Evolutionary conservation across 768 basidiomycete genomes (phyloP).

Genomic region (Serendipita sp.): DNA sequence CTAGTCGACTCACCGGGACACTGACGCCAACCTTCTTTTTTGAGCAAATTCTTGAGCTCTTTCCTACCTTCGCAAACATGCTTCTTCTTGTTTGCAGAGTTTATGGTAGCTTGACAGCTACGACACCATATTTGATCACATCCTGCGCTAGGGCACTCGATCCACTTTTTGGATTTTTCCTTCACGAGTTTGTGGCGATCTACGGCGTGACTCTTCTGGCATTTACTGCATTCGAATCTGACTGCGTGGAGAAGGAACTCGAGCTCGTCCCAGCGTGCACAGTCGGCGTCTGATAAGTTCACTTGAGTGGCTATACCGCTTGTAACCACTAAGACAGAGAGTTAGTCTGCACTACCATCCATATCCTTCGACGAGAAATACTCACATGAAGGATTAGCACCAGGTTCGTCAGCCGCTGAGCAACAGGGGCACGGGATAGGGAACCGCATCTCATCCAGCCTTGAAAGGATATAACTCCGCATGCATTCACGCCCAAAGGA

Average conservation of each 20-base stretch:
- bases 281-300: not conserved
- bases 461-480: constrained; percentile 25
- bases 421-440: constrained; percentile 52
- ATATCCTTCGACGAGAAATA: not conserved
- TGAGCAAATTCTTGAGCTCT: constrained; percentile 39
- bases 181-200: not conserved
- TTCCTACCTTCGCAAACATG: constrained; percentile 40
- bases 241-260: constrained; percentile 3
- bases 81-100: constrained; percentile 20
- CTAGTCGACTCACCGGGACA: constrained; percentile 34
- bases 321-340: not conserved
- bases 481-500: constrained; percentile 40
- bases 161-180: constrained; percentile 17
- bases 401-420: constrained; percentile 18
- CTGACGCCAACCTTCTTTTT: constrained; percentile 42
- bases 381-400: constrained; percentile 22
- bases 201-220: not conserved
- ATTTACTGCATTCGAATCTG: not conserved
- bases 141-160: constrained; percentile 33
- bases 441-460: constrained; percentile 38
- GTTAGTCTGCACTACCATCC: not conserved
- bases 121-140: constrained; percentile 49
- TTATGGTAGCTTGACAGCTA: constrained; percentile 33
- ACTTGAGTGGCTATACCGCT: constrained; percentile 4
- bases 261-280: constrained; percentile 5